Conservation (phyloP, 2,329 filamentous ascomycete genomes). For the Apiospora sp. region DNA sequence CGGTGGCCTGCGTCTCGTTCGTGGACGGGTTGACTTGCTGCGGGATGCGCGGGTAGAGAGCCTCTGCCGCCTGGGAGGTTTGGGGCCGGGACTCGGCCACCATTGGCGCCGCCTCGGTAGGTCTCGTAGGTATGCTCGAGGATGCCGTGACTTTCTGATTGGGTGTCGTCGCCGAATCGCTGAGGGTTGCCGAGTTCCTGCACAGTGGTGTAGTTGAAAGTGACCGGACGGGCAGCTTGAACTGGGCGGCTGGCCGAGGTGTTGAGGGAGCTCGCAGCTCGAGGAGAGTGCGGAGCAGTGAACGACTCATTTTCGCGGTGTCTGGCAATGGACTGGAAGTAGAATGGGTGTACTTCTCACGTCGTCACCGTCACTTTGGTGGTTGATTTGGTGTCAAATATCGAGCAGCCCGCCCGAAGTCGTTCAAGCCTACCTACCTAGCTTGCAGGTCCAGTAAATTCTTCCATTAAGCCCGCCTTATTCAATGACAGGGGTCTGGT, state of each 20-base stretch:
- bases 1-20: slow-evolving; percentile 60
- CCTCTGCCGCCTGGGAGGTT: background rate
- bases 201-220: slow-evolving; percentile 35
- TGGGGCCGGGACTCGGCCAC: slow-evolving; percentile 24
- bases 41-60: slow-evolving; percentile 28
- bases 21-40: slow-evolving; percentile 36
- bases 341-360: background rate
- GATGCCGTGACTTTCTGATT: background rate
- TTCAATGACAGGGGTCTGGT: background rate
- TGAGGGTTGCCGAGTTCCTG: background rate
- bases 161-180: slow-evolving; percentile 30
- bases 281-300: slow-evolving; percentile 69
- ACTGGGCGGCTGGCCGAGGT: slow-evolving; percentile 54
- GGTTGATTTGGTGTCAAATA: background rate
- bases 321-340: background rate
- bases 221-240: slow-evolving; percentile 35
- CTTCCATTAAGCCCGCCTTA: background rate
- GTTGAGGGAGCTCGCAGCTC: slow-evolving; percentile 61
- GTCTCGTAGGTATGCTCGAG: background rate
- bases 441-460: slow-evolving; percentile 4
- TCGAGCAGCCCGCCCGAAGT: background rate
- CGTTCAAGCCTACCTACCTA: background rate
- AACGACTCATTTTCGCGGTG: slow-evolving; percentile 58
- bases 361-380: slow-evolving; percentile 2
- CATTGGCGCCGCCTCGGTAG: slow-evolving; percentile 18